Evolutionary conservation across 2,329 filamentous ascomycete genomes (phyloP).

Genomic region (Aspergillus arachidicola): DNA sequence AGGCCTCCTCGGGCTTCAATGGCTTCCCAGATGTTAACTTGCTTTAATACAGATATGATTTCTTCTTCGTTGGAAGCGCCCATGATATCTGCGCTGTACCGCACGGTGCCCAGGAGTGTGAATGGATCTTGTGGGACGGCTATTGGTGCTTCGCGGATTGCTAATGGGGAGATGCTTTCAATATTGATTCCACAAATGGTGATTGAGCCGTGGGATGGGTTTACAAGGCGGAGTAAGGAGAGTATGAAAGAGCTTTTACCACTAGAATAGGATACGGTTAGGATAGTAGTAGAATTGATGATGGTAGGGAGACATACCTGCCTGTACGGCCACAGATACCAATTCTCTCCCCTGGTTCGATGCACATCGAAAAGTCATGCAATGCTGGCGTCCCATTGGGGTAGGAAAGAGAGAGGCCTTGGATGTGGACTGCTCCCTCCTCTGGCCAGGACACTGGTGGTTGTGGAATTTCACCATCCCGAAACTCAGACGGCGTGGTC

Average conservation of each 20-base stretch:
- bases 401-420: neutral
- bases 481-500: slow-evolving; percentile 7
- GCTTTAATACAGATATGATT: slow-evolving; percentile 48
- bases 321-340: slow-evolving; percentile 6
- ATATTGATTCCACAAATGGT: slow-evolving; percentile 25
- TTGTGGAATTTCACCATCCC: neutral
- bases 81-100: slow-evolving; percentile 53
- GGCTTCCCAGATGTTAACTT: slow-evolving; percentile 48
- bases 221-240: slow-evolving; percentile 27
- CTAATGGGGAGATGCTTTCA: slow-evolving; percentile 13
- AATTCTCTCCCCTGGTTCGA: neutral
- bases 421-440: slow-evolving; percentile 1
- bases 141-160: slow-evolving; percentile 19
- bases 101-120: slow-evolving; percentile 34
- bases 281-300: neutral
- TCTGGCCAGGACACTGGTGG: neutral
- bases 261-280: neutral
- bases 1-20: slow-evolving; percentile 45
- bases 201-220: slow-evolving; percentile 27
- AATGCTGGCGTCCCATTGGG: neutral
- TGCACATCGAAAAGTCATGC: neutral
- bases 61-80: slow-evolving; percentile 39
- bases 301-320: neutral
- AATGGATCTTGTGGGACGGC: slow-evolving; percentile 30
- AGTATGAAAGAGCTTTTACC: slow-evolving; percentile 18